Evolutionary conservation across 352 stramenopile genomes (phyloP).

Genomic region (Phytophthora melonis): DNA sequence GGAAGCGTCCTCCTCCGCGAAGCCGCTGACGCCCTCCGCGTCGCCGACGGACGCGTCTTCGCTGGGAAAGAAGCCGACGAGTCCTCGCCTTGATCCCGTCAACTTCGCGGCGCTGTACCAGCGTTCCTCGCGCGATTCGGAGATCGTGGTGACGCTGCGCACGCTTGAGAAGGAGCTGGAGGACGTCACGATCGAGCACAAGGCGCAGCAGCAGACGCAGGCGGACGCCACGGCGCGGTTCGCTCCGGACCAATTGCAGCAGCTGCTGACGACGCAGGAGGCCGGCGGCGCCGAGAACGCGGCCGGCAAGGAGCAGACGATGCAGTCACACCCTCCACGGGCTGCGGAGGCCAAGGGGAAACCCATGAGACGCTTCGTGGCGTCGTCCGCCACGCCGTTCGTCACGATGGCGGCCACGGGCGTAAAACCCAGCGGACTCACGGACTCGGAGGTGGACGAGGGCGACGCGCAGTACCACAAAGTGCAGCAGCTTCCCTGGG

Average conservation of each 20-base stretch:
- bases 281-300: constrained; percentile 43
- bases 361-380: constrained; percentile 76
- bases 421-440: constrained; percentile 12
- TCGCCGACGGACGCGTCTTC: constrained; percentile 36
- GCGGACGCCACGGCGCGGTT: constrained; percentile 42
- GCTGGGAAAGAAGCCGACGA: constrained; percentile 13
- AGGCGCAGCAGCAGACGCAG: constrained; percentile 33
- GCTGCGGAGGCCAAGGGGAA: constrained; percentile 65
- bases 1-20: neutral
- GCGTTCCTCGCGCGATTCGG: constrained; percentile 60
- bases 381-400: constrained; percentile 70
- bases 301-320: constrained; percentile 52
- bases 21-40: constrained; percentile 15
- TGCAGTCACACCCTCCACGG: constrained; percentile 41
- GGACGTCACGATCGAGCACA: constrained; percentile 49
- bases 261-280: constrained; percentile 69
- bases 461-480: constrained; percentile 79
- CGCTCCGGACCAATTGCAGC: constrained; percentile 68
- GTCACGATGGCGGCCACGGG: constrained; percentile 44
- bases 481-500: constrained; percentile 84
- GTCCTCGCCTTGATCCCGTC: constrained; percentile 8
- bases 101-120: constrained; percentile 77
- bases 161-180: constrained; percentile 70
- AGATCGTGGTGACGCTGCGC: constrained; percentile 59
- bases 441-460: constrained; percentile 32